Conservation (phyloP, 2,329 filamentous ascomycete genomes). For the Pseudogymnoascus sp. region DNA sequence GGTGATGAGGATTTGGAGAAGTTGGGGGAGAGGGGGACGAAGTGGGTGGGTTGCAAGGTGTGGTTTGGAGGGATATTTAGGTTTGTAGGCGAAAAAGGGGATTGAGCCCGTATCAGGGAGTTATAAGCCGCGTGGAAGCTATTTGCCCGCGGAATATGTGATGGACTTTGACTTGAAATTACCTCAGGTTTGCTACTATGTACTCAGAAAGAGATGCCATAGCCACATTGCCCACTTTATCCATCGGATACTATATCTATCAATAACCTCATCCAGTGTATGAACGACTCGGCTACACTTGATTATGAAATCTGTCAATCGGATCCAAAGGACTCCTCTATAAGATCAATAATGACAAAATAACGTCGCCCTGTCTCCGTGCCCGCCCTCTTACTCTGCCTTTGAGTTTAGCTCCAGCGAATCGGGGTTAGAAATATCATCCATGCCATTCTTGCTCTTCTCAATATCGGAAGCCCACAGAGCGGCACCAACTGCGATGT, state of each 20-base stretch:
- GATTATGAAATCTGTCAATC: neutral
- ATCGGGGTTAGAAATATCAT: neutral
- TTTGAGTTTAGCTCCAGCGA: neutral
- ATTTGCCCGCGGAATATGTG: neutral
- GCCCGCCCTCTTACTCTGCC: neutral
- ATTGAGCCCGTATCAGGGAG: neutral
- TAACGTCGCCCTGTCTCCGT: neutral
- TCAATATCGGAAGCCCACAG: constrained; percentile 92
- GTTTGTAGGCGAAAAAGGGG: constrained; percentile 8
- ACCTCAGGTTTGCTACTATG: neutral
- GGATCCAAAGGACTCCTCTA: neutral
- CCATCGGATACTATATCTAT: neutral
- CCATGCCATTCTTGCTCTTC: constrained; percentile 11
- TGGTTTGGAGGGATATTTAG: constrained; percentile 45
- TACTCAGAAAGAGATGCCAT: neutral
- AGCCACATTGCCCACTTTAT: neutral
- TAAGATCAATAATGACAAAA: neutral
- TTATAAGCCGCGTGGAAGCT: neutral
- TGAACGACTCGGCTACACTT: neutral
- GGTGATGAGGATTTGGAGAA: constrained; percentile 33
- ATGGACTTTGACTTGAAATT: neutral
- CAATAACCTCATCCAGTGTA: neutral
- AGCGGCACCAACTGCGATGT: constrained; percentile 64
- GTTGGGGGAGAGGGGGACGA: constrained; percentile 51
- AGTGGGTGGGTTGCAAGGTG: constrained; percentile 52